Evolutionary conservation across 2,329 filamentous ascomycete species (phyloP).

Genomic region (Dryadomyces quercus-mongolicae): DNA sequence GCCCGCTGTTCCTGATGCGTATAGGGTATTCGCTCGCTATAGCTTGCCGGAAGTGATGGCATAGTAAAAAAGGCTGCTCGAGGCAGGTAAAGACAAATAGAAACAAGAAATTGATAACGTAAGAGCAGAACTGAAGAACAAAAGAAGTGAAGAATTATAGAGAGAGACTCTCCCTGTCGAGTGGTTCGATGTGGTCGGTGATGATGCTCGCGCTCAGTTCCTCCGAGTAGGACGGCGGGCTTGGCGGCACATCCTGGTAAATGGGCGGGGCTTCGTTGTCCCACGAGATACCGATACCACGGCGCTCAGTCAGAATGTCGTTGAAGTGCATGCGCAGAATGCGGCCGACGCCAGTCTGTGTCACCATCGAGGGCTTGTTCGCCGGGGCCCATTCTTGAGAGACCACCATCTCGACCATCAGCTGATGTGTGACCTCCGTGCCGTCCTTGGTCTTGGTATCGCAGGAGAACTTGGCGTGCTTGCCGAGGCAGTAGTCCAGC

Average conservation of each 20-base stretch:
- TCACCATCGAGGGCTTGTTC: conserved; percentile 54
- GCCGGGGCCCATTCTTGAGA: conserved; percentile 77
- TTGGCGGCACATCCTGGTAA: conserved; percentile 85
- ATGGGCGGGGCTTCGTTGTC: conserved; percentile 90
- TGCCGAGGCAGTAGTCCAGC: conserved; percentile 59
- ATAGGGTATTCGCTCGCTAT: conserved; percentile 3
- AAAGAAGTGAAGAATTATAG: neutral
- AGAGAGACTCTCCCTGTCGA: conserved; percentile 15
- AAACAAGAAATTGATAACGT: neutral
- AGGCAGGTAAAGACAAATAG: neutral
- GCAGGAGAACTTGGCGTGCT: conserved; percentile 55
- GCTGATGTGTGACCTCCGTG: conserved; percentile 68
- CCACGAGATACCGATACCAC: conserved; percentile 86
- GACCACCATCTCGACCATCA: conserved; percentile 88
- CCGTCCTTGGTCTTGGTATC: conserved; percentile 65
- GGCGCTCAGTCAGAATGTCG: conserved; percentile 68
- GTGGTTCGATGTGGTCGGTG: conserved; percentile 26
- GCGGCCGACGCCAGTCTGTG: conserved; percentile 79
- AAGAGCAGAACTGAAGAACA: neutral
- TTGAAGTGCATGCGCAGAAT: conserved; percentile 89
- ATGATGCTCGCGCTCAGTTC: conserved; percentile 16
- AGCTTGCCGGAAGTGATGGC: neutral
- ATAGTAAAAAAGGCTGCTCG: neutral
- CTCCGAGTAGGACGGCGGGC: conserved; percentile 58
- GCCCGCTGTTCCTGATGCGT: neutral